These are phyloP conservation scores for Saprolegnia diclina DNA, from an alignment of 352 stramenopile genomes.

Conservation along the genomic window DNA sequence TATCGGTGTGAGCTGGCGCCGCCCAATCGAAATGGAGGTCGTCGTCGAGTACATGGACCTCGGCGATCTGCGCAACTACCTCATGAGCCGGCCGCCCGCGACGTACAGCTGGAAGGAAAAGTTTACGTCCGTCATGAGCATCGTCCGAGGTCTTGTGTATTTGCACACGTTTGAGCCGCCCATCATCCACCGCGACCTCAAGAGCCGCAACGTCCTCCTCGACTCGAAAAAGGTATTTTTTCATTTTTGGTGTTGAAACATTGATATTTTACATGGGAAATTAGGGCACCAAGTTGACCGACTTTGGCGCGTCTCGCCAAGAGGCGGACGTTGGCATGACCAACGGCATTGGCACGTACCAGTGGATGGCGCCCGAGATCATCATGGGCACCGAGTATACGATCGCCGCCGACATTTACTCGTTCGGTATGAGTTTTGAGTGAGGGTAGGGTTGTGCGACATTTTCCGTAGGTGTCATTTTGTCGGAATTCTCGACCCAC, in stretches of 20 bases:
- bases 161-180: constrained; percentile 16
- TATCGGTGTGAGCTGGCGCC: constrained; percentile 64
- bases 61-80: constrained; percentile 46
- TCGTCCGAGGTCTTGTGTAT: constrained; percentile 12
- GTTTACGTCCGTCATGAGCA: constrained; percentile 3
- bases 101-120: constrained; percentile 11
- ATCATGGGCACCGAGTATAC: constrained; percentile 45
- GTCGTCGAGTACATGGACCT: constrained; percentile 69
- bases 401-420: constrained; percentile 49
- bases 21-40: constrained; percentile 48
- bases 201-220: constrained; percentile 42
- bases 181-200: constrained; percentile 48
- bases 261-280: constrained; percentile 24
- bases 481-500: constrained; percentile 21
- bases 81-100: constrained; percentile 27
- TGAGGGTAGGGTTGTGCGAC: neutral
- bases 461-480: constrained; percentile 4
- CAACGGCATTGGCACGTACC: constrained; percentile 42
- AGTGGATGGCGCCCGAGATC: constrained; percentile 50
- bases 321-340: constrained; percentile 53
- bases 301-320: constrained; percentile 53
- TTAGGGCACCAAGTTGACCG: constrained; percentile 54
- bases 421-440: constrained; percentile 30
- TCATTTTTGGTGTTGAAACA: too few relatives aligned
- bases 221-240: constrained; percentile 9